Evolutionary conservation across 2,329 filamentous ascomycete genomes (phyloP).

Genomic region (Penicillium digitatum): DNA sequence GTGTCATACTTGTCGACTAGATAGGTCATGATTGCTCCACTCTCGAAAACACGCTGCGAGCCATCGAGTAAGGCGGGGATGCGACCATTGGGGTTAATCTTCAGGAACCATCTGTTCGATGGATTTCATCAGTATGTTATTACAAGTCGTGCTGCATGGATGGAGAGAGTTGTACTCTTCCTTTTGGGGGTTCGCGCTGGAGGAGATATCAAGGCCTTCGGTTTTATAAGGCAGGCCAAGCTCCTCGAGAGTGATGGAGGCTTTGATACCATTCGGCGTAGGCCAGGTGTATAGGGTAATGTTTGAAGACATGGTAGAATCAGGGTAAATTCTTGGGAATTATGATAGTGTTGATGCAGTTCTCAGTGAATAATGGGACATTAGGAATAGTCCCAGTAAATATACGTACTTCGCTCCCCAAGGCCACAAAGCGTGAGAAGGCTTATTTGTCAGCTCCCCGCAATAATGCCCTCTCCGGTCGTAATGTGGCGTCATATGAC

Average conservation of each 20-base stretch:
- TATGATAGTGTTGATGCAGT: conserved; percentile 8
- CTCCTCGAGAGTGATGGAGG: conserved; percentile 38
- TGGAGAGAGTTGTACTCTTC: conserved; percentile 25
- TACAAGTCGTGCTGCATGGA: too few relatives aligned
- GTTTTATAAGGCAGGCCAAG: conserved; percentile 34
- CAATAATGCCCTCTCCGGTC: neutral
- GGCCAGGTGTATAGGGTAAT: conserved; percentile 33
- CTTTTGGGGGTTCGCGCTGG: conserved; percentile 44
- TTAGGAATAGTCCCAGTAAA: neutral
- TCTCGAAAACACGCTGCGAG: conserved; percentile 43
- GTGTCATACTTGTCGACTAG: conserved; percentile 45
- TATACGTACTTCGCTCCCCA: neutral
- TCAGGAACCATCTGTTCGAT: conserved; percentile 40
- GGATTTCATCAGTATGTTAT: neutral
- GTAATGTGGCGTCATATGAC: neutral
- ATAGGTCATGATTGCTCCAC: conserved; percentile 47
- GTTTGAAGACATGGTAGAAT: conserved; percentile 22
- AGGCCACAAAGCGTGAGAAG: neutral
- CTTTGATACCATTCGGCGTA: conserved; percentile 37
- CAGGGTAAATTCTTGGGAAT: conserved; percentile 6
- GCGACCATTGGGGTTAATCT: conserved; percentile 50
- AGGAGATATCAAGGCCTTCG: conserved; percentile 42
- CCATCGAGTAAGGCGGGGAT: conserved; percentile 47
- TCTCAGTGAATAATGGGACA: conserved; percentile 6
- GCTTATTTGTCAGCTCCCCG: conserved; percentile 5